Base-by-base conservation (phyloP, 768 basidiomycete genomes). In the Mycena leptocephala region DNA sequence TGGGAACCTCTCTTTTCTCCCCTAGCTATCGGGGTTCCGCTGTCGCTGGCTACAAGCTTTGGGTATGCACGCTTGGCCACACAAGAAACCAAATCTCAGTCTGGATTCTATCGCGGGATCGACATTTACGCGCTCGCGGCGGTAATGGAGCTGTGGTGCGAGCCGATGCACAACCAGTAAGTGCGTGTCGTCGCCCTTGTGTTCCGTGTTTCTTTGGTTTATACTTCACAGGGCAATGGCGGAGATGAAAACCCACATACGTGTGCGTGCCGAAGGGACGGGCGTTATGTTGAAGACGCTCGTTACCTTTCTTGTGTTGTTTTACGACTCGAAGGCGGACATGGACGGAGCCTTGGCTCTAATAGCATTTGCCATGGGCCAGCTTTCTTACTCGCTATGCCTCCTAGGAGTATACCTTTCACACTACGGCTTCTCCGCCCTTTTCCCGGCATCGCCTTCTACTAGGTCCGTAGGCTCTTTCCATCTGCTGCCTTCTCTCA, bases 281-380 rank as follows among this genome's bases (percentile, higher is more conserved):
- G 97, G 94, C 24, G 93, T 98, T 10, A 91, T 93, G 13, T 77
- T 85, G 56, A 97, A 96, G 85, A 93, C 96, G 1, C 66, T 95
- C 11, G 86, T 88, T 13, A 96, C 97, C 0, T 94, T 98, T 75
- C 77, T 89, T 5, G 86, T 93, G 2, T 87, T 99, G 32, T 82
- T 93, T 1, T 85, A 88, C 72, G 92, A 92, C 80, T 82, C 85
- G 30, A 81, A 69, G 77, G 75, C 53, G 28, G 78, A 72, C 35
- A 79, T 41, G 30, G 61, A 81, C 11, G 88, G 89, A 20, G 84
- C 88, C 6, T 85, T 91, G 71, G 91, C 95, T 8, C 88, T 99
- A 46, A 80, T 96, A 41, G 96, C 95, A 0, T 99, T 99, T 82
- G 97, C 96, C 1, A 69, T 91, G 0, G 98, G 98, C 4, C 98